phyloP scores from a whole-genome alignment of 148 eudicot species.

The Rhododendron ferrugineum region DNA sequence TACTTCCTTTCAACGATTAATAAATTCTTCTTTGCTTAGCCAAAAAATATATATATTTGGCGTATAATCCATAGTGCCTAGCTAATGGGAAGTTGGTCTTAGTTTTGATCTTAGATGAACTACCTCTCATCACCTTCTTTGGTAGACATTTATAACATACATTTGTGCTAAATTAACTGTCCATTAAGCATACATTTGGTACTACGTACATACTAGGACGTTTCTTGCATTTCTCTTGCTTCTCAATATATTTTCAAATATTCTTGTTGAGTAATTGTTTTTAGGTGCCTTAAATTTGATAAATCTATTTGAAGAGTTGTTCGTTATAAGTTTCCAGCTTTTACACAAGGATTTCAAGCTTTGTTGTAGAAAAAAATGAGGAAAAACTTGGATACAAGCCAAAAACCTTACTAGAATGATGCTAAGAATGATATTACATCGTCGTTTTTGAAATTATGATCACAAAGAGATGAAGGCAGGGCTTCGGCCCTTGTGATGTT shows the following conservation, averaged over 20 bases:
- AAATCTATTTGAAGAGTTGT: neutral
- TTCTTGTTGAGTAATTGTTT: too few species aligned
- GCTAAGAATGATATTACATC: neutral
- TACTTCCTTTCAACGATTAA: too few species aligned
- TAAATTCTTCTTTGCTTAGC: too few species aligned
- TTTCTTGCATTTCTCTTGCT: neutral
- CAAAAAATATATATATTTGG: neutral
- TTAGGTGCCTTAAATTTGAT: neutral
- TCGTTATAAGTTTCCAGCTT: neutral
- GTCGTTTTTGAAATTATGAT: neutral
- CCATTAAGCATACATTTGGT: neutral
- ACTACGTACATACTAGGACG: too few species aligned
- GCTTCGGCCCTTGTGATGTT: too few species aligned
- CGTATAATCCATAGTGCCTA: neutral
- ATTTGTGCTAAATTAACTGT: neutral
- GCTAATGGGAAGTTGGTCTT: neutral
- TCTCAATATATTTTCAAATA: neutral
- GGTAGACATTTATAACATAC: neutral
- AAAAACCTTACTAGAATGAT: neutral
- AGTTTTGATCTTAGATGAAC: neutral
- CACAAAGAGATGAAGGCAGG: too few species aligned
- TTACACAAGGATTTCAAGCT: neutral
- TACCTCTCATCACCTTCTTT: neutral
- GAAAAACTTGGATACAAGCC: neutral
- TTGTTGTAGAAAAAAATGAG: neutral